These are phyloP conservation scores for Salix viminalis DNA, from an alignment of 345 rosid genomes.

Conservation along the genomic window DNA sequence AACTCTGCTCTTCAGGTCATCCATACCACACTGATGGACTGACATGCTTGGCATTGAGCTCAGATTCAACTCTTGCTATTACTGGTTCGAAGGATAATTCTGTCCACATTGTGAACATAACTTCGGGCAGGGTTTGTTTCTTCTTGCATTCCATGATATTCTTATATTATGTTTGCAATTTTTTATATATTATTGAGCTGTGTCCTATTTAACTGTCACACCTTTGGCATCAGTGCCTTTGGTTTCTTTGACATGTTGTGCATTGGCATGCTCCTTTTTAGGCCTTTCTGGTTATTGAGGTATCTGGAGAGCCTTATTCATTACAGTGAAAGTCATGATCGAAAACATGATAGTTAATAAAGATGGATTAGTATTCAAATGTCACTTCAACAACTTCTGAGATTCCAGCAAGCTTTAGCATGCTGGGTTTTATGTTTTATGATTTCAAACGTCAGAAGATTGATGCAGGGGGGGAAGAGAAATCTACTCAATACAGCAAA, in stretches of 20 bases:
- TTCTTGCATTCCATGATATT: not conserved
- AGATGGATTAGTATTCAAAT: not conserved
- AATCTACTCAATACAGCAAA: too few relatives aligned
- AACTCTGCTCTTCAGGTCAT: conserved; percentile 51
- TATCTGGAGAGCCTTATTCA: not conserved
- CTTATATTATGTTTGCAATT: not conserved
- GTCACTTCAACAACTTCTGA: not conserved
- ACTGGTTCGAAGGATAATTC: conserved; percentile 81
- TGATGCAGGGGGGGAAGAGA: too few relatives aligned
- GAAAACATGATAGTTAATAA: not conserved
- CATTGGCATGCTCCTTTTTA: not conserved
- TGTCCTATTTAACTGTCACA: not conserved
- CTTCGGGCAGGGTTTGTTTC: conserved; percentile 68
- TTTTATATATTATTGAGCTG: not conserved
- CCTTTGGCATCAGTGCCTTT: not conserved
- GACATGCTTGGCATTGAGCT: conserved; percentile 70
- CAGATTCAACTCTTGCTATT: conserved; percentile 71
- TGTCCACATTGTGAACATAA: conserved; percentile 71
- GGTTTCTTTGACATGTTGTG: not conserved
- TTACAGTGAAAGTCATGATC: not conserved
- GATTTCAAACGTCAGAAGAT: too few relatives aligned
- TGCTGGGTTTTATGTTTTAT: not conserved
- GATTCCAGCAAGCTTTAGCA: not conserved
- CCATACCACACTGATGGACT: conserved; percentile 77
- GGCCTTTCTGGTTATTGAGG: not conserved